Evolutionary conservation across 2,329 filamentous ascomycete species (phyloP).

Genomic region (Nigrospora osmanthi): DNA sequence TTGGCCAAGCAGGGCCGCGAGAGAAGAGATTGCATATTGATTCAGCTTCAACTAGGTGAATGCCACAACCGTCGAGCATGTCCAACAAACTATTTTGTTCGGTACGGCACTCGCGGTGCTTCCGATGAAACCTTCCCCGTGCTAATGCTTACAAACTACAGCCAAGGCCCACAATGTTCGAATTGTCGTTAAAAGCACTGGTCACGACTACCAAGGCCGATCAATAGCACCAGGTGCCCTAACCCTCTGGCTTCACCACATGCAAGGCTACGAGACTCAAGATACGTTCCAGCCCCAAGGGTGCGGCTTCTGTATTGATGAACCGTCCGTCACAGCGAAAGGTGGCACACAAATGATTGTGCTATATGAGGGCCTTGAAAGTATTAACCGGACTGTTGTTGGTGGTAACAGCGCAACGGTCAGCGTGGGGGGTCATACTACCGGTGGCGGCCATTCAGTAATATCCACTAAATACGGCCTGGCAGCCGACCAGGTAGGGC

Average conservation of each 20-base stretch:
- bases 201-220: conserved; percentile 37
- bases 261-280: conserved; percentile 19
- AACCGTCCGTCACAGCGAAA: conserved; percentile 44
- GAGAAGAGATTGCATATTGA: conserved; percentile 25
- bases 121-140: conserved; percentile 19
- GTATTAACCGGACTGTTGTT: conserved; percentile 36
- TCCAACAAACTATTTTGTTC: not conserved
- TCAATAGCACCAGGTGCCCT: conserved; percentile 25
- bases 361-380: conserved; percentile 38
- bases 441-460: conserved; percentile 44
- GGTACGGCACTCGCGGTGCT: not conserved
- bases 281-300: conserved; percentile 13
- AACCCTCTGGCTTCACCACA: conserved; percentile 24
- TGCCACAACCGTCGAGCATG: conserved; percentile 18
- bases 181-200: conserved; percentile 40
- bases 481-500: conserved; percentile 32
- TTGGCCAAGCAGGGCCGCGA: conserved; percentile 11
- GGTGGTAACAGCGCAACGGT: conserved; percentile 42
- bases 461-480: conserved; percentile 36
- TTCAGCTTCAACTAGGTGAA: conserved; percentile 26
- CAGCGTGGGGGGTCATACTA: conserved; percentile 30
- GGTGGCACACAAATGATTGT: conserved; percentile 44
- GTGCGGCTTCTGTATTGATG: conserved; percentile 9
- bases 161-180: conserved; percentile 35
- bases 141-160: conserved; percentile 35